phyloP scores from a whole-genome alignment of 2,329 filamentous ascomycete genomes.

The Davidsoniella australis region DNA sequence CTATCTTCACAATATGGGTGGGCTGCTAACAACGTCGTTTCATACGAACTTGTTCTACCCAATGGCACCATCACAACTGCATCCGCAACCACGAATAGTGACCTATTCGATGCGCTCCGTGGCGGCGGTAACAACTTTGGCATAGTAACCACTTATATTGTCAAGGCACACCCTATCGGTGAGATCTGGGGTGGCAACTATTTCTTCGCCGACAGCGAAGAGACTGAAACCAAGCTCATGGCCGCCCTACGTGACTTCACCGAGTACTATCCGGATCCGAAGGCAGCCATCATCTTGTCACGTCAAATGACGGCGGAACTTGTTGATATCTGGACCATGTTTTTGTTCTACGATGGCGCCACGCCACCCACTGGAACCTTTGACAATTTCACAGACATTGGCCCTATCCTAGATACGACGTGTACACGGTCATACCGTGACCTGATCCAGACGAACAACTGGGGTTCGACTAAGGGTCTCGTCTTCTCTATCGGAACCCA shows the following conservation, averaged over 20 bases:
- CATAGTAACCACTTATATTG: constrained; percentile 33
- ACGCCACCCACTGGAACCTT: constrained; percentile 28
- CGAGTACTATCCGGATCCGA: constrained; percentile 19
- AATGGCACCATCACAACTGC: constrained; percentile 27
- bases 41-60: constrained; percentile 29
- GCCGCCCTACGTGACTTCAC: constrained; percentile 16
- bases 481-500: constrained; percentile 24
- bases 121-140: constrained; percentile 40
- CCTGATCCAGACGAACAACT: constrained; percentile 12
- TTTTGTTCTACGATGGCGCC: constrained; percentile 45
- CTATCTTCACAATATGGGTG: constrained; percentile 23
- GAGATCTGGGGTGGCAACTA: constrained; percentile 20
- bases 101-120: constrained; percentile 40
- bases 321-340: constrained; percentile 37
- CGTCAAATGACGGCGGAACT: constrained; percentile 7
- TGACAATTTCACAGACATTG: constrained; percentile 20
- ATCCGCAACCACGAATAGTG: constrained; percentile 24
- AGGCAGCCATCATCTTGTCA: constrained; percentile 16
- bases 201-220: constrained; percentile 14
- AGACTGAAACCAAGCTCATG: constrained; percentile 12
- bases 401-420: constrained; percentile 18
- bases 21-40: constrained; percentile 27
- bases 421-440: constrained; percentile 14
- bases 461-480: constrained; percentile 19
- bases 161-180: constrained; percentile 22